Evolutionary conservation across 495 filamentous ascomycete genomes (phyloP).

Genomic region (Tirmania nivea): DNA sequence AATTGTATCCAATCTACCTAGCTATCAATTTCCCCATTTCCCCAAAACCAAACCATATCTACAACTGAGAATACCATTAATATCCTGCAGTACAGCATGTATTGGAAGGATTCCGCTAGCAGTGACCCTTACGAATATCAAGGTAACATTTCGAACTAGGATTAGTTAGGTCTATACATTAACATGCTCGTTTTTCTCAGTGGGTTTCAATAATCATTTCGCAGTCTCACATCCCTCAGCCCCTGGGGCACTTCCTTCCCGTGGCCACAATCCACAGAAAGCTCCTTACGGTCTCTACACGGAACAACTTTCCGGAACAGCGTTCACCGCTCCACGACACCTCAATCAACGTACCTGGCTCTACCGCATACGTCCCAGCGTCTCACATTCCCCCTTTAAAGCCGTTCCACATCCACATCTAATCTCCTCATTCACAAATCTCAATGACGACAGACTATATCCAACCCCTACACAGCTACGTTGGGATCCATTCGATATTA

Average conservation of each 20-base stretch:
- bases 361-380: conserved; percentile 73
- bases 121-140: no score
- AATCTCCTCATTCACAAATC: conserved; percentile 1
- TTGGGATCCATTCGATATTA: conserved; percentile 74
- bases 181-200: no score
- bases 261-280: conserved; percentile 74
- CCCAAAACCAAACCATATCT: no score
- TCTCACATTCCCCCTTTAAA: conserved; percentile 55
- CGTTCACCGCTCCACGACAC: conserved; percentile 74
- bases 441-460: conserved; percentile 28
- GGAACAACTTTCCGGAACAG: conserved; percentile 84
- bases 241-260: conserved; percentile 26
- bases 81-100: no score
- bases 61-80: no score
- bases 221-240: no score
- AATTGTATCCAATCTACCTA: no score
- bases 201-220: no score
- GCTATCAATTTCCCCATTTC: no score
- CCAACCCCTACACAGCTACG: conserved; percentile 74
- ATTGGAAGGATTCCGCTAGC: no score
- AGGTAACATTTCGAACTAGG: no score
- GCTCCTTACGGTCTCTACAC: conserved; percentile 66
- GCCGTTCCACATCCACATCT: conserved; percentile 17
- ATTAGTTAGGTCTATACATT: no score
- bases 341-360: conserved; percentile 88